Evolutionary conservation across 1,284 basidiomycete genomes (phyloP).

Genomic region (Moniliella sp.): DNA sequence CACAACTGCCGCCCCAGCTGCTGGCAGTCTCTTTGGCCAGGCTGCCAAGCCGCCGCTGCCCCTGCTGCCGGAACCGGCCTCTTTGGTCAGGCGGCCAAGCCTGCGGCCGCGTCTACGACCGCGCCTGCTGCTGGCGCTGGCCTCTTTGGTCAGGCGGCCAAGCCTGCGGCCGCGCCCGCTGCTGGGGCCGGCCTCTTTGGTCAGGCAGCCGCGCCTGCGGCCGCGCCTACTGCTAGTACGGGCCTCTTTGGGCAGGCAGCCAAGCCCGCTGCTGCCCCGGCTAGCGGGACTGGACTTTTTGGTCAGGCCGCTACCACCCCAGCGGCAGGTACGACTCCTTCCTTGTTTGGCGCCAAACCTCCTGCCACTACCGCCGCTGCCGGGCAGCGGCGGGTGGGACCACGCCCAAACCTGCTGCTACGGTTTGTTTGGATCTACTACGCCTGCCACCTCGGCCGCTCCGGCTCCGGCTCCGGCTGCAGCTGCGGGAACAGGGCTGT

Average conservation of each 20-base stretch:
- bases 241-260: neutral
- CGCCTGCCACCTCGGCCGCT: neutral
- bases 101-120: conserved; percentile 1
- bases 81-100: conserved; percentile 7
- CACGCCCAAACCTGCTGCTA: neutral
- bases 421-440: neutral
- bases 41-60: neutral
- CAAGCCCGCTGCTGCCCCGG: neutral
- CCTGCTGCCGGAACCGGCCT: conserved; percentile 5
- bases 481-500: neutral
- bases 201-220: neutral
- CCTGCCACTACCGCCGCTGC: neutral
- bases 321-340: neutral
- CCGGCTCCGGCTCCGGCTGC: neutral
- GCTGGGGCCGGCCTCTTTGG: neutral
- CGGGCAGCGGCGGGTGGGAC: neutral
- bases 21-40: conserved; percentile 1
- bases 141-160: conserved; percentile 9
- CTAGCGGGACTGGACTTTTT: neutral
- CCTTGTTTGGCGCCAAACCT: neutral
- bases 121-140: conserved; percentile 4
- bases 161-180: conserved; percentile 3
- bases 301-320: neutral
- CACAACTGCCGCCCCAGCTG: conserved; percentile 1
- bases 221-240: neutral